Percentiles rank a stretch among this genome's conserved stretches.
Conservation (phyloP, 768 basidiomycete species). For the Hortiboletus flavorubellus region DNA sequence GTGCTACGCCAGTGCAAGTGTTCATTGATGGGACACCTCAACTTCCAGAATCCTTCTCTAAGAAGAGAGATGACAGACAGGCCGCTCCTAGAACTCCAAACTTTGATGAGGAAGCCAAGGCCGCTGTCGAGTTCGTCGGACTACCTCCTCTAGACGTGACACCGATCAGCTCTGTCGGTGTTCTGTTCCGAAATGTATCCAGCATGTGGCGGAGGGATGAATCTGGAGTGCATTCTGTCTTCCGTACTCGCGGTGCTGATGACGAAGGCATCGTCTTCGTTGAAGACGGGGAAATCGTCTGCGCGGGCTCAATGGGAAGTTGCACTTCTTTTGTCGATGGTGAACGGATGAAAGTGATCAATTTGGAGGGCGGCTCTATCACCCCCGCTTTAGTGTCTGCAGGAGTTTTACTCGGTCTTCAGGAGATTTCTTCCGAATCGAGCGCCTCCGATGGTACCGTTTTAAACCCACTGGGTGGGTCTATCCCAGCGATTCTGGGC, state of each 20-base stretch:
- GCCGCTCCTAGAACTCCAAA: slow-evolving; percentile 49
- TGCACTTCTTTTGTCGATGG: slow-evolving; percentile 13
- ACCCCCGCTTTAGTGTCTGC: slow-evolving; percentile 61
- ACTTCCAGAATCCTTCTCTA: slow-evolving; percentile 32
- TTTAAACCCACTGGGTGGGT: slow-evolving; percentile 42
- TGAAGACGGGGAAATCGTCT: slow-evolving; percentile 51
- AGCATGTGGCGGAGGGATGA: slow-evolving; percentile 31
- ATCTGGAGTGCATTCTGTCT: slow-evolving; percentile 19
- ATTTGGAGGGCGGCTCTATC: slow-evolving; percentile 64
- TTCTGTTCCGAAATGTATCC: slow-evolving; percentile 56
- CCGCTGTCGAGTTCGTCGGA: slow-evolving; percentile 59
- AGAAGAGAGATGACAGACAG: slow-evolving; percentile 52
- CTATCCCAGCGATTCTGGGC: slow-evolving; percentile 33
- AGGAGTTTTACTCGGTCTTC: slow-evolving; percentile 61
- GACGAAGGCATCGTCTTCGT: slow-evolving; percentile 43
- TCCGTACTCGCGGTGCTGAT: slow-evolving; percentile 9
- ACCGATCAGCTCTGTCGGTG: slow-evolving; percentile 27
- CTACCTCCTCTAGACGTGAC: slow-evolving; percentile 59
- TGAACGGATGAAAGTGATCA: slow-evolving; percentile 20
- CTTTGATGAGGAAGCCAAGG: slow-evolving; percentile 57
- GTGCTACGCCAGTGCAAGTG: slow-evolving; percentile 78
- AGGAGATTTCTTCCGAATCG: slow-evolving; percentile 62
- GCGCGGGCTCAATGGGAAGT: slow-evolving; percentile 31
- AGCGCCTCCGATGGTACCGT: slow-evolving; percentile 66
- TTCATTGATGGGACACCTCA: slow-evolving; percentile 84